Evolutionary conservation across 306 rosid genomes (phyloP), one percentile per base, ranked within the genome.

Genomic region (Castanospermum australe): DNA sequence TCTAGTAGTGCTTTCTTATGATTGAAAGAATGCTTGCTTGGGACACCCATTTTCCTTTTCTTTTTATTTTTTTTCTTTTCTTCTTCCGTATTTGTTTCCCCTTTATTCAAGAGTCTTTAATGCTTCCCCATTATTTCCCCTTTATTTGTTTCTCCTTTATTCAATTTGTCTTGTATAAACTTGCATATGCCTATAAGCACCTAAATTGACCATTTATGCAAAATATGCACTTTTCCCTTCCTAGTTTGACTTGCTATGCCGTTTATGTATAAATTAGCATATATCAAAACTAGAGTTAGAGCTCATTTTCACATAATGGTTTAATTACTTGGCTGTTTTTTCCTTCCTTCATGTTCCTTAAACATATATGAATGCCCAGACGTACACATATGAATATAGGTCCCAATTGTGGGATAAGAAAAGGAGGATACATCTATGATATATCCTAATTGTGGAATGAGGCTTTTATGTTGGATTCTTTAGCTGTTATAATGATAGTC

Each of bases 21-120:
- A 87, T 22, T 64, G 93, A 50, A 69, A 90, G 97, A 92, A 89
- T 85, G 84, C 84, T 71, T 86, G 79, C 92, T 90, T 86, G 97
- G 87, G 95, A 71, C 80, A 65, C 87, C 81, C 90, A 87, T 84
- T 87, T 78, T 6, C 64, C n/a, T 73, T 65, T 38, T 35, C 15
- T 51, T 10, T 68, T 78, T n/a, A n/a, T n/a, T n/a, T n/a, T n/a
- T n/a, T n/a, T n/a, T n/a, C 41, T 18, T 10, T 5, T 1, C 20
- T 21, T 54, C 60, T 54, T 59, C 3, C 28, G 8, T 59, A 2
- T 59, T 2, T 24, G 15, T 57, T 9, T 1, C 5, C n/a, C 15
- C 62, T 48, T 28, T 54, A 8, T 28, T 25, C 22, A 30, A n/a
- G 33, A 52, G 63, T 8, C 51, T n/a, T n/a, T n/a, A n/a, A n/a